These are phyloP conservation scores for Penicillium egyptiacum DNA, from an alignment of 495 filamentous ascomycete genomes.

Conservation along the genomic window DNA sequence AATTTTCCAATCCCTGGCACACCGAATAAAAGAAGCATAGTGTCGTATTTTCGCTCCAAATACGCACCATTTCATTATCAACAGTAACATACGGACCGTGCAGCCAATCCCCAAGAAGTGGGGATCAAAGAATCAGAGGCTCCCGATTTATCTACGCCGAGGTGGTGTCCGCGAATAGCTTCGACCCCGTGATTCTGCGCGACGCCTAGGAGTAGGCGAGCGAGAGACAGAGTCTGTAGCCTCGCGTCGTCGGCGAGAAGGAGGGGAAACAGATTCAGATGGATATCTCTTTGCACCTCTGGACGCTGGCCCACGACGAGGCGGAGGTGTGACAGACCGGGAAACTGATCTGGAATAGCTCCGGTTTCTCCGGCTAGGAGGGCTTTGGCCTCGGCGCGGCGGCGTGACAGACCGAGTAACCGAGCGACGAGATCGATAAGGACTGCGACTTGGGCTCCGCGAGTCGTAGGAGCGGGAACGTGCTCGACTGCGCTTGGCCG, in stretches of 20 bases:
- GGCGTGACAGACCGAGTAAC: constrained; percentile 38
- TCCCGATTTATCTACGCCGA: constrained; percentile 23
- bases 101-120: background rate
- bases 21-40: constrained; percentile 10
- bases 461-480: constrained; percentile 26
- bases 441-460: constrained; percentile 30
- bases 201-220: constrained; percentile 27
- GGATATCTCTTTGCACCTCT: constrained; percentile 22
- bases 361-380: constrained; percentile 21
- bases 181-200: constrained; percentile 23
- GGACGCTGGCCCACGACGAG: constrained; percentile 21
- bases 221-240: constrained; percentile 28
- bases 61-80: constrained; percentile 7
- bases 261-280: constrained; percentile 33
- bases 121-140: background rate
- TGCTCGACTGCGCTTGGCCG: constrained; percentile 28
- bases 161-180: constrained; percentile 35
- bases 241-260: constrained; percentile 25
- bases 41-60: constrained; percentile 9
- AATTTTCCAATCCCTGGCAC: background rate
- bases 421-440: constrained; percentile 29
- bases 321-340: constrained; percentile 35
- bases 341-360: constrained; percentile 38
- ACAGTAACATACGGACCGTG: constrained; percentile 1
- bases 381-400: constrained; percentile 26